Evolutionary conservation across 768 basidiomycete genomes (phyloP).

Genomic region (Dendrothele bispora): DNA sequence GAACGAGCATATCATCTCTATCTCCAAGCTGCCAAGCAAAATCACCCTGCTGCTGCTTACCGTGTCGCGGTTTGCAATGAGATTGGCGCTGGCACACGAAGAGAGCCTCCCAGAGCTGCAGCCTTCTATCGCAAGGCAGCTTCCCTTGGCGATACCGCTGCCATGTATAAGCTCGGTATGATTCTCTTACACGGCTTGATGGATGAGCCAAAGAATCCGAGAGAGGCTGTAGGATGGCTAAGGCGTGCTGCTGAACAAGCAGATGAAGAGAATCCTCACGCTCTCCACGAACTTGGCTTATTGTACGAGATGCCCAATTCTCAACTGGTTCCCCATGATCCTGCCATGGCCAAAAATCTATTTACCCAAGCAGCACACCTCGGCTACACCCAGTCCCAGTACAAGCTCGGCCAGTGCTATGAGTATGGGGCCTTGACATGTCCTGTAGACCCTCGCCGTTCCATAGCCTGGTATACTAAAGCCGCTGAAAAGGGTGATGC

Average conservation of each 20-base stretch:
- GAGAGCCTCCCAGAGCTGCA: slow-evolving; percentile 85
- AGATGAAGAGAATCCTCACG: slow-evolving; percentile 97
- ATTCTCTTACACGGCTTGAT: slow-evolving; percentile 84
- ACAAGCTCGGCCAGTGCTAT: slow-evolving; percentile 92
- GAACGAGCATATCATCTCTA: slow-evolving; percentile 98
- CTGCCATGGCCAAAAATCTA: slow-evolving; percentile 77
- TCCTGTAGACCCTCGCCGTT: slow-evolving; percentile 88
- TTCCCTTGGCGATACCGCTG: slow-evolving; percentile 92
- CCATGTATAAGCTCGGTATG: slow-evolving; percentile 99
- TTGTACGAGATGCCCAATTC: slow-evolving; percentile 75
- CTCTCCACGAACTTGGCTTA: slow-evolving; percentile 91
- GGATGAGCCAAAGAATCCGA: slow-evolving; percentile 79
- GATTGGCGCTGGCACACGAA: slow-evolving; percentile 92
- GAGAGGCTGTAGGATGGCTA: slow-evolving; percentile 94
- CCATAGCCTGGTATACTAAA: slow-evolving; percentile 98
- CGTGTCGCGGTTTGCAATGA: slow-evolving; percentile 99
- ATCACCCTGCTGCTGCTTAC: slow-evolving; percentile 92
- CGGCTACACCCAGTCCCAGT: slow-evolving; percentile 92
- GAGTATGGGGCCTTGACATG: slow-evolving; percentile 90
- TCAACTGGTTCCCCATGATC: slow-evolving; percentile 74
- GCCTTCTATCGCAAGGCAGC: slow-evolving; percentile 97
- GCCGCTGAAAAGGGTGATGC: slow-evolving; percentile 96
- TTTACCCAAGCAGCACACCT: slow-evolving; percentile 91
- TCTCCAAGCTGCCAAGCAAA: slow-evolving; percentile 95
- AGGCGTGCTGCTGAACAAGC: slow-evolving; percentile 95